Conservation (phyloP, 768 basidiomycete species). For the Amanita pallidorosea region DNA sequence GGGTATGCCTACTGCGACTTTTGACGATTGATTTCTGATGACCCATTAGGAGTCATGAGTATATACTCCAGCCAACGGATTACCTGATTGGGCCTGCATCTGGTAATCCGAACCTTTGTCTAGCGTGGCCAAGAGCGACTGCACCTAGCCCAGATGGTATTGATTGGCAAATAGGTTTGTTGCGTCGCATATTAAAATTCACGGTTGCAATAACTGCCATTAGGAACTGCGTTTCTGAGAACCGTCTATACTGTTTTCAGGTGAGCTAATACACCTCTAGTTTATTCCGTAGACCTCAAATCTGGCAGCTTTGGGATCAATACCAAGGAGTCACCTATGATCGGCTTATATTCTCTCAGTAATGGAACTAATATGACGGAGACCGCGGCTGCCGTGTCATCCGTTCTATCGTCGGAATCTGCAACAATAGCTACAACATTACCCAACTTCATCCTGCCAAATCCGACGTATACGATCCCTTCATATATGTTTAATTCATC, state of each 20-base stretch:
- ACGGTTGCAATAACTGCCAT: not conserved
- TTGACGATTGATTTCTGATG: not conserved
- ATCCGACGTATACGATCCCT: conserved; percentile 53
- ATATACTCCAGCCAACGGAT: conserved; percentile 62
- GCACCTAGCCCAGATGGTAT: conserved; percentile 63
- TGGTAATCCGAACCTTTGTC: conserved; percentile 55
- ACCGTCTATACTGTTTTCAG: conserved; percentile 76
- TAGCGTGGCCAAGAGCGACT: conserved; percentile 63
- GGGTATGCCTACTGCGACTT: conserved; percentile 31
- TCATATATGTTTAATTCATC: conserved; percentile 64
- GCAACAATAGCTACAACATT: conserved; percentile 58
- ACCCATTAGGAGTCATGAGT: conserved; percentile 21
- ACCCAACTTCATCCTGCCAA: conserved; percentile 60
- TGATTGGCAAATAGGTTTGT: conserved; percentile 72
- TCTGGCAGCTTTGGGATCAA: conserved; percentile 65
- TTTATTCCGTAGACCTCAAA: not conserved
- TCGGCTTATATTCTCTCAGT: conserved; percentile 60
- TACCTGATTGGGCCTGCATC: conserved; percentile 64
- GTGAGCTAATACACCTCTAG: conserved; percentile 22
- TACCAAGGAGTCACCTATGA: conserved; percentile 60
- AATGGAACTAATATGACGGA: conserved; percentile 34
- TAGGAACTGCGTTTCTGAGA: conserved; percentile 57
- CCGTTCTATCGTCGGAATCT: conserved; percentile 49
- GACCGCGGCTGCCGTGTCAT: conserved; percentile 29
- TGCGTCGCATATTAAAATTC: not conserved